Base-by-base conservation (phyloP, 306 rosid species). In the Dicorynia guianensis region DNA sequence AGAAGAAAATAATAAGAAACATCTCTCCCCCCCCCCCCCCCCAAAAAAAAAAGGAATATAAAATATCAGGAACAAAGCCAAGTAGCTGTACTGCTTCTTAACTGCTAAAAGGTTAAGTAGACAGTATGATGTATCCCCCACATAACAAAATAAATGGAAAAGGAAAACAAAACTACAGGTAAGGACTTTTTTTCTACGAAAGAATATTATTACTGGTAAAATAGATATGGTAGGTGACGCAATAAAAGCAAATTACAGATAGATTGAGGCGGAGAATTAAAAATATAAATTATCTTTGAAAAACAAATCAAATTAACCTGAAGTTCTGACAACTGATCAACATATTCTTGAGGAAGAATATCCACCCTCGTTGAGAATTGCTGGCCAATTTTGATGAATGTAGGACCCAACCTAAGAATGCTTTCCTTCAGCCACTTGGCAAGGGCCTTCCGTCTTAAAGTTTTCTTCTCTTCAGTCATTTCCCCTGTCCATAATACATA, bases 351-450 rank as follows among this genome's bases (percentile, higher is more conserved):
- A 15, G 97, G 90, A 58, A 95, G 99, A 79, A 95, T 92, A 85
- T 95, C 99, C 74, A 92, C 99, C 80, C 99, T 95, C 8, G 99
- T 95, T 77, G 99, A 95, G 87, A 95, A 95, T 71, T 95, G 99
- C 88, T 95, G 99, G 55, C 99, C 99, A 74, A 95, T 88, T 89
- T 95, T 95, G 86, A 95, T 95, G 84, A 95, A 95, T 17, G 99
- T 95, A 9, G 97, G 99, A 85, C 99, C 99, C 80, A 95, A 79
- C 80, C 99, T 89, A 79, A 95, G 86, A 82, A 95, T 95, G 64
- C 83, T 95, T 84, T 95, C 99, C 80, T 95, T 95, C 77, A 95
- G 88, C 99, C 99, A 95, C 79, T 90, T 92, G 76, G 99, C 99
- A 72, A 92, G 92, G 81, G 78, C 72, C 92, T 86, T 95, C 54